Conservation (phyloP, 2,329 filamentous ascomycete genomes). For the Aspergillus brasiliensis region DNA sequence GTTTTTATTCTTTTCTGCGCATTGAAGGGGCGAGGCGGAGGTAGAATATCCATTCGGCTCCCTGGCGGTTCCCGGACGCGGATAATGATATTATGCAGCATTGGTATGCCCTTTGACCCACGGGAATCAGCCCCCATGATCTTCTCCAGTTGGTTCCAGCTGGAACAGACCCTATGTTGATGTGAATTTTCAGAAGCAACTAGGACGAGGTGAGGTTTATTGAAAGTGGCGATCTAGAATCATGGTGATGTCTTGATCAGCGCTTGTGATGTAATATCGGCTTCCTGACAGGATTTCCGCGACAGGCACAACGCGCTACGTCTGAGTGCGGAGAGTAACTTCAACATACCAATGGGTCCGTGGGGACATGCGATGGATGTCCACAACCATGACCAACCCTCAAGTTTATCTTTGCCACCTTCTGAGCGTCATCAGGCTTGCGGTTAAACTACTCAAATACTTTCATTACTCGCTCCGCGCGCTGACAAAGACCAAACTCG, state of each 20-base stretch:
- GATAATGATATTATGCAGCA: background rate
- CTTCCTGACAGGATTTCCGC: too few relatives aligned
- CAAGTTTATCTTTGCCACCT: too few relatives aligned
- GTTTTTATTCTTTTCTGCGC: background rate
- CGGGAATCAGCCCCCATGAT: too few relatives aligned
- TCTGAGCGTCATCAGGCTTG: background rate
- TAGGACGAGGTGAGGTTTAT: background rate
- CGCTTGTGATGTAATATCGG: background rate
- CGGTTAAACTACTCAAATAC: background rate
- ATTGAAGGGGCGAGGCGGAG: too few relatives aligned
- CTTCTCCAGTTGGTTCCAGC: too few relatives aligned
- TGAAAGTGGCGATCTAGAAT: background rate
- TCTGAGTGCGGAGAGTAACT: too few relatives aligned
- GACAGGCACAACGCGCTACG: too few relatives aligned
- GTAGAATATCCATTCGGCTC: too few relatives aligned
- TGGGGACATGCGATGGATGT: too few relatives aligned
- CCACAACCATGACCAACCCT: too few relatives aligned
- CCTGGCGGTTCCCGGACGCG: background rate
- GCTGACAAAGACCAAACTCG: background rate
- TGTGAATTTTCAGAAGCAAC: background rate
- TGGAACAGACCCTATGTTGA: too few relatives aligned
- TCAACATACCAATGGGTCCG: background rate
- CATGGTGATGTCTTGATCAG: background rate
- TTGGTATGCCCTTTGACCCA: too few relatives aligned
- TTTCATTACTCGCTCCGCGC: background rate